These are phyloP conservation scores for Dunaliella primolecta DNA, from an alignment of 139 green algal genomes.

Conservation along the genomic window DNA sequence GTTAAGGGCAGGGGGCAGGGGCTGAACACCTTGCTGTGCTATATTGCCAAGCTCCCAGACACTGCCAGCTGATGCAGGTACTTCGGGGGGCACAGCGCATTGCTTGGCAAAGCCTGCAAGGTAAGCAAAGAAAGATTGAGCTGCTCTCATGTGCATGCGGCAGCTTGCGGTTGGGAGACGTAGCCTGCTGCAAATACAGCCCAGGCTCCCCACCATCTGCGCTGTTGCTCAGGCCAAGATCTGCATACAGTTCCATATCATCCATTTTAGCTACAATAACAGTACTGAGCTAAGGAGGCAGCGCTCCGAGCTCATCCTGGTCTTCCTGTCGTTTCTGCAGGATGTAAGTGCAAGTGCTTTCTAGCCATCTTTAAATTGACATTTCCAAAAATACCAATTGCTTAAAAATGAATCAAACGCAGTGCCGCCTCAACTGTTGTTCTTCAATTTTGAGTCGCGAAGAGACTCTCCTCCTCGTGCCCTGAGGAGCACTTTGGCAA, in stretches of 20 bases:
- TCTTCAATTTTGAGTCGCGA: too few species aligned
- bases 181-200: neutral
- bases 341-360: neutral
- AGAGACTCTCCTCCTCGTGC: too few species aligned
- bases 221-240: neutral
- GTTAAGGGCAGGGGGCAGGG: neutral
- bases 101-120: neutral
- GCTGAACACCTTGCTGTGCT: neutral
- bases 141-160: neutral
- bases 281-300: neutral
- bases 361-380: neutral
- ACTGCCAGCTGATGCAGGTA: neutral
- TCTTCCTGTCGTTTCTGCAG: too few species aligned
- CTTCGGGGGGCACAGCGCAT: neutral
- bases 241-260: constrained; percentile 4
- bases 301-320: neutral
- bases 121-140: too few species aligned
- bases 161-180: neutral
- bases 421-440: too few species aligned
- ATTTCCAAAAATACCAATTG: neutral
- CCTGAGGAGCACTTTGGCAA: too few species aligned
- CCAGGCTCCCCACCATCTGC: neutral
- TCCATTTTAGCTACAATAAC: neutral
- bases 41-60: neutral
- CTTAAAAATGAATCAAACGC: too few species aligned